A percentile compares a stretch with the other conserved stretches of the same genome.
phyloP scores from a whole-genome alignment of 176 grass and related monocot species.

The Dendrocalamus sinicus region DNA sequence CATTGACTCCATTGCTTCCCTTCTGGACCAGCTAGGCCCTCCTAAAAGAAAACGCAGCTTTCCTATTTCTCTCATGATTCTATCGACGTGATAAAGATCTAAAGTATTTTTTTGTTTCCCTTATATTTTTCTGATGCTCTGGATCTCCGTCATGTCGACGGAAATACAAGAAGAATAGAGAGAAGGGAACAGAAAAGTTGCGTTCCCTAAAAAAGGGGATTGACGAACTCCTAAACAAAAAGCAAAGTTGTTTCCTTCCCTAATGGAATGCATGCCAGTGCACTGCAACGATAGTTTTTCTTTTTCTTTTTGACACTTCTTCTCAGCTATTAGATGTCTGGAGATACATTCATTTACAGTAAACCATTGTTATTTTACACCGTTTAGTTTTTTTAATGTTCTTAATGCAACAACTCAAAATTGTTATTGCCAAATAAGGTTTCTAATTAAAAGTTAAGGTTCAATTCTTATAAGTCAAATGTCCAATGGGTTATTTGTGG shows the following conservation, averaged over 20 bases:
- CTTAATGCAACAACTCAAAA: background rate
- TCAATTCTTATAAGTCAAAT: background rate
- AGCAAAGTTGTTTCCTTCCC: conserved; percentile 47
- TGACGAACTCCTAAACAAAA: conserved; percentile 56
- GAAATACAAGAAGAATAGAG: too few relatives aligned
- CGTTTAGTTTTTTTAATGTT: background rate
- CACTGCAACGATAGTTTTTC: background rate
- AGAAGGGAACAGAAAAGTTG: too few relatives aligned
- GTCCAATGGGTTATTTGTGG: background rate
- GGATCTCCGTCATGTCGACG: too few relatives aligned
- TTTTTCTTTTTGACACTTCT: background rate
- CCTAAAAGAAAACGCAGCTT: conserved; percentile 12
- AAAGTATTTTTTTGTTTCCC: too few relatives aligned
- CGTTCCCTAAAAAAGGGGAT: conserved; percentile 34
- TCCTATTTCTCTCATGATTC: too few relatives aligned
- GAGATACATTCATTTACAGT: background rate
- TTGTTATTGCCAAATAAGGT: background rate
- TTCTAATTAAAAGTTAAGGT: background rate
- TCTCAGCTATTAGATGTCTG: background rate
- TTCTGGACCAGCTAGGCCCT: conserved; percentile 44
- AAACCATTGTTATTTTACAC: background rate
- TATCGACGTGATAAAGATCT: too few relatives aligned
- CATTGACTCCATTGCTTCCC: conserved; percentile 54
- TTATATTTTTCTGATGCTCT: too few relatives aligned
- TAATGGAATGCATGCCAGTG: conserved; percentile 40